phyloP scores from a whole-genome alignment of 1,139 yeast species.

The Candida mesenterica region DNA sequence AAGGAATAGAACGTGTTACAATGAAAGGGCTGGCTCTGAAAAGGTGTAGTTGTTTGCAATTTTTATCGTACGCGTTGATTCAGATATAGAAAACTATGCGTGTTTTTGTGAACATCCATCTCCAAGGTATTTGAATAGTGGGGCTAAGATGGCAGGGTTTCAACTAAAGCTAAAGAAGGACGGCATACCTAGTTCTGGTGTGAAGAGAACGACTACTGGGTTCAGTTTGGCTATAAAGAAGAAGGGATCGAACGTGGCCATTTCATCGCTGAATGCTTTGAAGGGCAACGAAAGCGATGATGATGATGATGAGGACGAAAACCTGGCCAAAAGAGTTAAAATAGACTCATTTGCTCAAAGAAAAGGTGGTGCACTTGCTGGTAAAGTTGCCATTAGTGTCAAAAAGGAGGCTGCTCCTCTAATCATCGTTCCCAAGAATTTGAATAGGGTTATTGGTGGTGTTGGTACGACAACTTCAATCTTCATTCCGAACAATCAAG shows the following conservation, averaged over 20 bases:
- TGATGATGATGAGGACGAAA: constrained; percentile 18
- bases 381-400: constrained; percentile 18
- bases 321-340: constrained; percentile 12
- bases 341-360: constrained; percentile 12
- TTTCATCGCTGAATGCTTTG: constrained; percentile 3
- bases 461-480: background rate
- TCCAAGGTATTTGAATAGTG: background rate
- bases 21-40: no score
- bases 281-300: constrained; percentile 1
- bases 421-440: constrained; percentile 19
- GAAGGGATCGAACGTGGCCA: constrained; percentile 10
- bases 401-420: constrained; percentile 12
- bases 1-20: constrained; percentile 1
- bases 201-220: constrained; percentile 5
- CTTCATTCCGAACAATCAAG: constrained; percentile 10
- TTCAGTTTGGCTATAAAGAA: constrained; percentile 13
- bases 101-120: constrained; percentile 4
- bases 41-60: no score
- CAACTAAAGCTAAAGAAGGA: constrained; percentile 25
- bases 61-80: background rate
- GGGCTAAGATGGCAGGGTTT: constrained; percentile 18
- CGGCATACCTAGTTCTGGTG: constrained; percentile 7
- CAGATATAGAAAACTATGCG: constrained; percentile 2
- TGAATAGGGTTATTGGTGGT: constrained; percentile 7
- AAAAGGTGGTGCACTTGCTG: constrained; percentile 23